Conservation (phyloP, 2,329 filamentous ascomycete species). For the Colletotrichum orbiculare region DNA sequence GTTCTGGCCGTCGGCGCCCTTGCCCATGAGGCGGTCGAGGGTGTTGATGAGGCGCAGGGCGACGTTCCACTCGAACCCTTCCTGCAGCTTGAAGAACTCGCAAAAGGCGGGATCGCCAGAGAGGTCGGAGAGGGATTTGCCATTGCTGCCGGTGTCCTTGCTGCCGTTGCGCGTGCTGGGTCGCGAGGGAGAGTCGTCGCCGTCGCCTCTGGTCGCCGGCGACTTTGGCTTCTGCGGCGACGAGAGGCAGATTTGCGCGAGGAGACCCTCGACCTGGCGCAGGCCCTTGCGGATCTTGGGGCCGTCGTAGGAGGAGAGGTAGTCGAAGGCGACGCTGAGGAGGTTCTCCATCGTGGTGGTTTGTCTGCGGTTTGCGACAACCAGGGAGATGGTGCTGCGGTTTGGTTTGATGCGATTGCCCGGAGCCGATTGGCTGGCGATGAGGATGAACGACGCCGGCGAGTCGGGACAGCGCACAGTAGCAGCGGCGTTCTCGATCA, state of each 20-base stretch:
- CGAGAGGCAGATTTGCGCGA: conserved; percentile 93
- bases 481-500: conserved; percentile 5
- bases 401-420: conserved; percentile 17
- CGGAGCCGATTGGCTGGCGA: background rate
- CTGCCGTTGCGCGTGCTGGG: conserved; percentile 9
- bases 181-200: conserved; percentile 13
- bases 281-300: conserved; percentile 93
- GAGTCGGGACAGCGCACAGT: conserved; percentile 5
- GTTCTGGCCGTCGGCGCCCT: conserved; percentile 83
- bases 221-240: conserved; percentile 44
- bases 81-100: conserved; percentile 96
- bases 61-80: conserved; percentile 98
- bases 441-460: conserved; percentile 6
- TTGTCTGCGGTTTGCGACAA: conserved; percentile 6
- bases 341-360: conserved; percentile 81
- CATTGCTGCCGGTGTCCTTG: conserved; percentile 36
- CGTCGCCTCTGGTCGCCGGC: conserved; percentile 27
- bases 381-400: conserved; percentile 30
- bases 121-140: conserved; percentile 76
- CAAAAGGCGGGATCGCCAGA: conserved; percentile 88
- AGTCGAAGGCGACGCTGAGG: conserved; percentile 93
- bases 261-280: conserved; percentile 90
- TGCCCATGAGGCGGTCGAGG: conserved; percentile 86
- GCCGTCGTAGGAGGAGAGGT: conserved; percentile 91
- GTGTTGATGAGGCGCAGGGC: conserved; percentile 86